Conservation (phyloP, 2,329 filamentous ascomycete species). For the Aaosphaeria pasadenensis region DNA sequence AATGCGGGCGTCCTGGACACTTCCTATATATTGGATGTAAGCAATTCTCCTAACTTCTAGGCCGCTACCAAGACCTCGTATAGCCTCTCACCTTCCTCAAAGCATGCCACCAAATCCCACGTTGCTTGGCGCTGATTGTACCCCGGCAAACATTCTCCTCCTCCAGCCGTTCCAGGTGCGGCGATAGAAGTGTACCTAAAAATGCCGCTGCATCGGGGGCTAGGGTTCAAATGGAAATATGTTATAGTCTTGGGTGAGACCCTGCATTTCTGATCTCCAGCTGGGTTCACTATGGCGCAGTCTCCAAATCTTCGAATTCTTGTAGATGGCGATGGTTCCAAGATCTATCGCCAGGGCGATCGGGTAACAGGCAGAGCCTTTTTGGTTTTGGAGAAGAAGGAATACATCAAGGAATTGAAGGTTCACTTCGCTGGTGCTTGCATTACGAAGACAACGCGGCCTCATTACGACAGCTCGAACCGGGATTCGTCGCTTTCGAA, state of each 20-base stretch:
- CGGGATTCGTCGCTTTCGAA: conserved; percentile 8
- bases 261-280: conserved; percentile 19
- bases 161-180: neutral
- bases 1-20: neutral
- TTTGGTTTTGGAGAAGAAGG: conserved; percentile 24
- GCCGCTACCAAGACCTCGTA: conserved; percentile 6
- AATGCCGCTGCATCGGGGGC: neutral
- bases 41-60: neutral
- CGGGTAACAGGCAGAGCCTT: conserved; percentile 31
- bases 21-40: neutral
- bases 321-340: conserved; percentile 28
- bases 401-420: conserved; percentile 24
- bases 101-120: conserved; percentile 26
- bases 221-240: too few species aligned
- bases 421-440: conserved; percentile 30
- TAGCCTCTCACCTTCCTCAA: conserved; percentile 17
- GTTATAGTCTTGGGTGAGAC: conserved; percentile 10
- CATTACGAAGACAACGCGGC: conserved; percentile 30
- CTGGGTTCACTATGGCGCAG: conserved; percentile 18
- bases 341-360: conserved; percentile 28
- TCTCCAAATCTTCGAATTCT: conserved; percentile 24
- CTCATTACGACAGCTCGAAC: conserved; percentile 16
- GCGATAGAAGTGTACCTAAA: conserved; percentile 24
- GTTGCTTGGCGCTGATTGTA: conserved; percentile 23
- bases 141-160: conserved; percentile 31